Base-by-base conservation (phyloP, 495 filamentous ascomycete genomes). In the Hypoxylon crocopeplum region DNA sequence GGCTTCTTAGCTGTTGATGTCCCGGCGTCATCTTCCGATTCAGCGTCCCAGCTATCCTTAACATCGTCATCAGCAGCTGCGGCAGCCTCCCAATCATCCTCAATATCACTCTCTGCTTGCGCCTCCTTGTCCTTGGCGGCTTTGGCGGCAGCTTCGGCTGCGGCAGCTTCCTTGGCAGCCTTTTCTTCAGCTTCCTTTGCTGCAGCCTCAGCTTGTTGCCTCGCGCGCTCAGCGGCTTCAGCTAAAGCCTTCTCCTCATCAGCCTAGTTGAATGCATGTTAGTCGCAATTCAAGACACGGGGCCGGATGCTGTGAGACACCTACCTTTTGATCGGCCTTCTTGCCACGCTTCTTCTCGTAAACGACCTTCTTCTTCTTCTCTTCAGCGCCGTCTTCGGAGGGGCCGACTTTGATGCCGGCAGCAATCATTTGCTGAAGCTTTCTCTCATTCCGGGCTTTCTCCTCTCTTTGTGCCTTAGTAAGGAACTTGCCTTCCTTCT, bases 21-120 rank as follows among this genome's bases (percentile, higher is more conserved):
- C 32, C 78, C 75, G 3, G 69, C 83, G 64, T 95, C 93, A 12
- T 93, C 91, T 3, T 90, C 93, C 0, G 86, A 86, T 24, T 87
- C 84, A 47, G 90, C 92, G 71, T 98, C 94, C 93, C 93, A 98
- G 74, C 88, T 93, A 50, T 97, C 94, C 70, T 97, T 97, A 41
- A 96, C 80, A 50, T 89, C 85, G 5, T 89, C 77, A 15, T 84
- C 84, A 12, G 88, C 85, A 39, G 90, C 92, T 21, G 88, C 90
- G 40, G 89, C 88, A 41, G 85, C 82, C 73, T 97, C 92, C 94
- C 93, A 96, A 65, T 96, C 92, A 37, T 95, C 93, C 16, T 88
- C 73, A 19, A 84, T 69, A 48, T 87, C 87, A 10, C 82, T 81
- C 21, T 80, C 78, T 24, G 76, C 80, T 49, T 84, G 77, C 7